Percentiles rank a stretch among this genome's conserved stretches.
Conservation (phyloP, 305 asterid species). For the Plantago rigida region DNA sequence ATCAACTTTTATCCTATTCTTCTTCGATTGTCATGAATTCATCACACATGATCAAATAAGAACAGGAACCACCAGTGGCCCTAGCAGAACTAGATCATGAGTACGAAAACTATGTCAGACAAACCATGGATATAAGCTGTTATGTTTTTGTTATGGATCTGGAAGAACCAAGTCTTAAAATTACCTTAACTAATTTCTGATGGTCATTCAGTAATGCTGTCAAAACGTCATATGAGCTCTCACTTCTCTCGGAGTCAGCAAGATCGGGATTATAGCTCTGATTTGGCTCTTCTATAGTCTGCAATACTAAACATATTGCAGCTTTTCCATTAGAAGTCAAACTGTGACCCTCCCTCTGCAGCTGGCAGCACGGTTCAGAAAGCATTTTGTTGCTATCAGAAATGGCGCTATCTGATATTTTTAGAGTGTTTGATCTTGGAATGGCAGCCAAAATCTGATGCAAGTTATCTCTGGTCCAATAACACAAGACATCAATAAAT, state of each 20-base stretch:
- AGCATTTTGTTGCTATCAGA: constrained; percentile 32
- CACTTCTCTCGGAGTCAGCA: constrained; percentile 30
- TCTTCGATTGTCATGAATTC: not conserved
- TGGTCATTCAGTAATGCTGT: constrained; percentile 46
- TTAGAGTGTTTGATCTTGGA: constrained; percentile 39
- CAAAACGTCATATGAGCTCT: constrained; percentile 27
- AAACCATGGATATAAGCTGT: constrained; percentile 7
- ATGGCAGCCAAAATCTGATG: constrained; percentile 35
- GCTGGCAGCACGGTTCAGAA: constrained; percentile 32
- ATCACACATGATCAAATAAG: not conserved
- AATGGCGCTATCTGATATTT: constrained; percentile 32
- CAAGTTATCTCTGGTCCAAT: constrained; percentile 37
- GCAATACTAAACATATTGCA: constrained; percentile 48
- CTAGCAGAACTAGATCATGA: not conserved
- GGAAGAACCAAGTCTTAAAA: constrained; percentile 14
- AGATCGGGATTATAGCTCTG: constrained; percentile 25
- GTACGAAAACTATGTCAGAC: constrained; percentile 5
- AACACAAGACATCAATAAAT: constrained; percentile 19
- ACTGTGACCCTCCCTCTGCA: constrained; percentile 44
- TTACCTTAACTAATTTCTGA: constrained; percentile 46
- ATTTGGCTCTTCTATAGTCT: constrained; percentile 28
- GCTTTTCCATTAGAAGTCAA: constrained; percentile 62
- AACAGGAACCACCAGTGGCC: not conserved
- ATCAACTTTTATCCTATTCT: too few relatives aligned
- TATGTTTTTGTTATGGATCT: constrained; percentile 1